Conservation (phyloP, 2,329 filamentous ascomycete species). For the Colletotrichum camelliae region DNA sequence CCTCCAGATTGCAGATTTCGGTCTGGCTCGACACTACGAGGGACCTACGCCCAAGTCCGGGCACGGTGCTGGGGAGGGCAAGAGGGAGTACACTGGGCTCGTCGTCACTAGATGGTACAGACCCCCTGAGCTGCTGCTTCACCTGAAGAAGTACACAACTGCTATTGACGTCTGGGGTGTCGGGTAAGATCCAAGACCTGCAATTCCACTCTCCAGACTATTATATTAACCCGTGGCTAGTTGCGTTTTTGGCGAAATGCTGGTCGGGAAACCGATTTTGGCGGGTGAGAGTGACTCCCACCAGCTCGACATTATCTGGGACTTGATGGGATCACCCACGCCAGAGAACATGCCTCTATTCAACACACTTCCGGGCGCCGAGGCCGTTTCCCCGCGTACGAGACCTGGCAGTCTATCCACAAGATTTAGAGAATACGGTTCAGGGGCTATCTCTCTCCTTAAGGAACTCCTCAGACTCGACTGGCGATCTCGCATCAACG, state of each 20-base stretch:
- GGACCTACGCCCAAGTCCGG: constrained; percentile 80
- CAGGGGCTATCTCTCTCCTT: constrained; percentile 78
- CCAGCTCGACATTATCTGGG: constrained; percentile 93
- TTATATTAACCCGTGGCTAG: constrained; percentile 46
- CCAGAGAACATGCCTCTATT: constrained; percentile 94
- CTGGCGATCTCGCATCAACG: constrained; percentile 88
- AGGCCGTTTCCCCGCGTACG: constrained; percentile 70
- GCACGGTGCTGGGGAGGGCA: constrained; percentile 81
- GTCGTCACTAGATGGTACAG: constrained; percentile 98
- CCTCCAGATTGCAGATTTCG: constrained; percentile 96
- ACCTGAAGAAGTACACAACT: constrained; percentile 90
- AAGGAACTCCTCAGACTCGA: constrained; percentile 86
- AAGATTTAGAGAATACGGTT: constrained; percentile 77
- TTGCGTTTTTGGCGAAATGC: constrained; percentile 99
- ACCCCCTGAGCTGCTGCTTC: constrained; percentile 88
- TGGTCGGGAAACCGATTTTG: constrained; percentile 90
- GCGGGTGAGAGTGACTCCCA: constrained; percentile 87
- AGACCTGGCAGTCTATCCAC: constrained; percentile 70
- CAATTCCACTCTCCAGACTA: neutral
- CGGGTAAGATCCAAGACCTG: constrained; percentile 64
- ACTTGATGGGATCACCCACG: constrained; percentile 86
- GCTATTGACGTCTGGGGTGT: constrained; percentile 99
- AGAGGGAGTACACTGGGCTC: constrained; percentile 91
- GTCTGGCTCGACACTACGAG: constrained; percentile 91
- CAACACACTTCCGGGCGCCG: constrained; percentile 80